Evolutionary conservation across 148 eudicot species (phyloP).

Genomic region (Beta vulgaris): DNA sequence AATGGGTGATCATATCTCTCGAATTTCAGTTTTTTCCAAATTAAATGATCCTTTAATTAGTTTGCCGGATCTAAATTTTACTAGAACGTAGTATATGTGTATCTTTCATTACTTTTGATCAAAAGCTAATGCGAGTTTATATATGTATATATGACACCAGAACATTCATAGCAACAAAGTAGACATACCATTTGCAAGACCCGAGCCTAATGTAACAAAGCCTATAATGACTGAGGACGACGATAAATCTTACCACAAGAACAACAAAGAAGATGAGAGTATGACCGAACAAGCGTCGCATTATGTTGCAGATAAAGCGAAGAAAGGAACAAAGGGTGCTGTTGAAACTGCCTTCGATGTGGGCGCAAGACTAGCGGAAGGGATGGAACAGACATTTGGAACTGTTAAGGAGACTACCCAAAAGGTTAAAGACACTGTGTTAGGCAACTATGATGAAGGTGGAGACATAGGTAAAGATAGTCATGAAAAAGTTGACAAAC

Average conservation of each 20-base stretch:
- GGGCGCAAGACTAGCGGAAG: slow-evolving; percentile 36
- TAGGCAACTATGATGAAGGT: slow-evolving; percentile 22
- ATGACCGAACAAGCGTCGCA: slow-evolving; percentile 7
- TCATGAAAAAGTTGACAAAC: slow-evolving; percentile 14
- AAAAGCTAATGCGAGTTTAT: too few relatives aligned
- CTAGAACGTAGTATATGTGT: too few relatives aligned
- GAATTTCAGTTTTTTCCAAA: too few relatives aligned
- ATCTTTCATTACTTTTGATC: too few relatives aligned
- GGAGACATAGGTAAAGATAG: background rate
- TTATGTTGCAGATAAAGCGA: slow-evolving; percentile 35
- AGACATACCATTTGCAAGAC: too few relatives aligned
- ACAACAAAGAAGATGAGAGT: background rate
- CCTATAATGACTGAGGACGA: too few relatives aligned
- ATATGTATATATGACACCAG: too few relatives aligned
- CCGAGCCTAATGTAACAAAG: slow-evolving; percentile 5
- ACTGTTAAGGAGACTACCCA: slow-evolving; percentile 36
- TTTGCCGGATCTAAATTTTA: too few relatives aligned
- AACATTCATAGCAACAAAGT: too few relatives aligned
- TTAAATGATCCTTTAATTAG: too few relatives aligned
- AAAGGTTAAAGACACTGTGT: slow-evolving; percentile 31
- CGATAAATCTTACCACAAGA: background rate
- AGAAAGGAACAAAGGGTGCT: slow-evolving; percentile 31
- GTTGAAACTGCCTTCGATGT: slow-evolving; percentile 40
- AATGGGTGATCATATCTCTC: too few relatives aligned
- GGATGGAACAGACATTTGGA: slow-evolving; percentile 41